A percentile compares a stretch with the other conserved stretches of the same genome.
Conservation (phyloP, 2,329 filamentous ascomycete species). For the Cladosporium austrohemisphaericum region DNA sequence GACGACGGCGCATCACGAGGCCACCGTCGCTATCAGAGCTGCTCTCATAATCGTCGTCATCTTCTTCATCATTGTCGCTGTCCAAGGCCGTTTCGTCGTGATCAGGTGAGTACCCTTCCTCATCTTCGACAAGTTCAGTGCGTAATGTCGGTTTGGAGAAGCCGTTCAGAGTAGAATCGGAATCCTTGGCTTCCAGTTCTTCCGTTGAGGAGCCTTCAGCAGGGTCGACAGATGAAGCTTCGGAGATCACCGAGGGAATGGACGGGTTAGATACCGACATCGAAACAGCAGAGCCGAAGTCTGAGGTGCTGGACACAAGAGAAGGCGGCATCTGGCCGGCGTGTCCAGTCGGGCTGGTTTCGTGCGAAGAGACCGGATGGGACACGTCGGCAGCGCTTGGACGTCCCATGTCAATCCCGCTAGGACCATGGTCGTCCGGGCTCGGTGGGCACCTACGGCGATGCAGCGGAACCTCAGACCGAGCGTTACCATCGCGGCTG, state of each 20-base stretch:
- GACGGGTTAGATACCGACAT: slow-evolving; percentile 50
- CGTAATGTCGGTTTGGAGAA: slow-evolving; percentile 20
- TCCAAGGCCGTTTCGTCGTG: slow-evolving; percentile 35
- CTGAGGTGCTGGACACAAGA: slow-evolving; percentile 45
- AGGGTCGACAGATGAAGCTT: slow-evolving; percentile 42
- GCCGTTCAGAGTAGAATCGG: slow-evolving; percentile 35
- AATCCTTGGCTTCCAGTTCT: slow-evolving; percentile 34
- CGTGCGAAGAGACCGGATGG: slow-evolving; percentile 31
- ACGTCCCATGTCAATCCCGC: slow-evolving; percentile 23
- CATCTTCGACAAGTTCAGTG: slow-evolving; percentile 22
- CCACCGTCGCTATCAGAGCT: slow-evolving; percentile 38
- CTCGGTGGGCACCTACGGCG: slow-evolving; percentile 44
- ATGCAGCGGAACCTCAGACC: slow-evolving; percentile 18
- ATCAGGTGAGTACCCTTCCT: slow-evolving; percentile 37
- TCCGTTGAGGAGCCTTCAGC: slow-evolving; percentile 21
- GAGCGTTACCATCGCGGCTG: slow-evolving; percentile 8
- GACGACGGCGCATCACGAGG: slow-evolving; percentile 36
- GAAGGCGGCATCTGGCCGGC: slow-evolving; percentile 26
- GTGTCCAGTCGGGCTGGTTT: slow-evolving; percentile 39
- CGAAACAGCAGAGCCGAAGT: slow-evolving; percentile 46
- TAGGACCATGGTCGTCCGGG: slow-evolving; percentile 40
- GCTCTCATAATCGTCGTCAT: slow-evolving; percentile 38
- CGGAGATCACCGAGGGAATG: slow-evolving; percentile 49
- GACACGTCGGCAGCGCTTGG: slow-evolving; percentile 22
- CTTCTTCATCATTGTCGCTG: slow-evolving; percentile 34